Evolutionary conservation across 441 rosid species (phyloP).

Genomic region (Aquilaria agallochum): DNA sequence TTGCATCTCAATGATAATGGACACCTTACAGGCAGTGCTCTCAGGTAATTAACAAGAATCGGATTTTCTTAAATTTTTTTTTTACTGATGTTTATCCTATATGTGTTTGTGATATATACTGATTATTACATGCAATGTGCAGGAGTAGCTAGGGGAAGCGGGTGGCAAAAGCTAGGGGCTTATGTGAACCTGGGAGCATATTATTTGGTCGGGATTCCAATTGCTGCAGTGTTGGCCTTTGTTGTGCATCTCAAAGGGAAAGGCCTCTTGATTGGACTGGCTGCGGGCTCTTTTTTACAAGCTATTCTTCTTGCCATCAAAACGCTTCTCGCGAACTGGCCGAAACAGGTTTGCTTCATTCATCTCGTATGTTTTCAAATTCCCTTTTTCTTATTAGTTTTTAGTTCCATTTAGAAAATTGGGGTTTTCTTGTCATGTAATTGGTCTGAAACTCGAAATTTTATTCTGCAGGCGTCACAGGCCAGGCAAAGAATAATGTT

Average conservation of each 20-base stretch:
- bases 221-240: constrained; percentile 30
- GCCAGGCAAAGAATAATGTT: too few relatives aligned
- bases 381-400: too few relatives aligned
- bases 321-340: constrained; percentile 24
- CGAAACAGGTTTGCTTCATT: constrained; percentile 18
- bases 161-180: constrained; percentile 41
- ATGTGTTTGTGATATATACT: too few relatives aligned
- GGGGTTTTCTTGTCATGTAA: too few relatives aligned
- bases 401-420: too few relatives aligned
- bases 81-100: too few relatives aligned
- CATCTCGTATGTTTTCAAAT: too few relatives aligned
- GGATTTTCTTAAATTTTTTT: background rate
- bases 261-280: constrained; percentile 43
- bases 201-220: constrained; percentile 32
- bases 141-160: constrained; percentile 48
- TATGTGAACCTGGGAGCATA: constrained; percentile 36
- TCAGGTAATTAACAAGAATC: constrained; percentile 17
- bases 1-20: constrained; percentile 30
- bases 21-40: constrained; percentile 31
- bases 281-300: constrained; percentile 31
- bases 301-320: constrained; percentile 24
- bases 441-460: too few relatives aligned
- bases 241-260: constrained; percentile 26
- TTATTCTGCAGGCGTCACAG: too few relatives aligned
- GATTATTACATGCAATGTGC: background rate